Conservation (phyloP, 805 yeast genomes). For the Debaryomyces tyrocola region DNA sequence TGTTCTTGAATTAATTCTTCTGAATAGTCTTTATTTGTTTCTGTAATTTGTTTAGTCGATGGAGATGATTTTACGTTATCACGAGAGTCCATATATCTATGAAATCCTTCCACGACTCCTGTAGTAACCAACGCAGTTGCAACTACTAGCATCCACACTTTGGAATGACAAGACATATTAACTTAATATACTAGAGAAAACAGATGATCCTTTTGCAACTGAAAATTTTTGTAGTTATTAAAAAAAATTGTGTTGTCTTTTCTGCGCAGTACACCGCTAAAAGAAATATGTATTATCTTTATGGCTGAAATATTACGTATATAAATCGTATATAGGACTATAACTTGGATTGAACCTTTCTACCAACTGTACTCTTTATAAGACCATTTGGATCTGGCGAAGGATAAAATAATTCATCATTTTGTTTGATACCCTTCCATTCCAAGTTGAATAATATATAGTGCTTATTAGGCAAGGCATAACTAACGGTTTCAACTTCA, state of each 20-base stretch:
- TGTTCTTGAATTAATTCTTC: conserved; percentile 87
- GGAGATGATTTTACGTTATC: background rate
- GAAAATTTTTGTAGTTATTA: background rate
- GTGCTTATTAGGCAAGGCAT: conserved; percentile 88
- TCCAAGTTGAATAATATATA: conserved; percentile 76
- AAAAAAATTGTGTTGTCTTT: background rate
- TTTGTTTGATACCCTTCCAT: conserved; percentile 82
- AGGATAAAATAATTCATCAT: conserved; percentile 85
- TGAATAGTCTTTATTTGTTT: conserved; percentile 24
- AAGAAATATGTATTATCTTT: background rate
- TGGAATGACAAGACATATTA: conserved; percentile 7
- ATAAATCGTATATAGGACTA: conserved; percentile 33
- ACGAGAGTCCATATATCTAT: conserved; percentile 15
- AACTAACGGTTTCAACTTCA: conserved; percentile 63
- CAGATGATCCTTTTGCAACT: background rate
- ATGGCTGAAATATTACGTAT: background rate
- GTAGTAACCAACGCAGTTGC: conserved; percentile 35
- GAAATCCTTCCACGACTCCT: conserved; percentile 36
- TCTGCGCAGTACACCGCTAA: background rate
- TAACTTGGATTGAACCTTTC: conserved; percentile 50
- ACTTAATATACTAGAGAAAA: background rate
- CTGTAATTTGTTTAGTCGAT: background rate
- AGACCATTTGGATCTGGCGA: conserved; percentile 91
- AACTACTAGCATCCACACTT: conserved; percentile 17
- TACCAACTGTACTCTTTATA: conserved; percentile 82